Conservation (phyloP, 228 moss, liverwort and hornwort genomes). For the Sphagnum fallax region DNA sequence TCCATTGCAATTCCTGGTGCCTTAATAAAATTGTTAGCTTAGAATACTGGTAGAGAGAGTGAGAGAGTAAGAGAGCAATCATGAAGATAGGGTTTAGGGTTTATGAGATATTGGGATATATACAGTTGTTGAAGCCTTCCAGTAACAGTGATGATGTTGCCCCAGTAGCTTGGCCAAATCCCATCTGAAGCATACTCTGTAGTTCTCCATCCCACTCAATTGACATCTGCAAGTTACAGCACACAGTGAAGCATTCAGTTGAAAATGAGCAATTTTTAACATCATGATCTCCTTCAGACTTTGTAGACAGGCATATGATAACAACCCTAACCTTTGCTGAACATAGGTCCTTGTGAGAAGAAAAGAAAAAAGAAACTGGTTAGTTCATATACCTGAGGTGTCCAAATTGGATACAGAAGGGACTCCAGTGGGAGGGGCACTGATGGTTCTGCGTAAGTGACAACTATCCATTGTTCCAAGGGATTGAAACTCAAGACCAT, state of each 20-base stretch:
- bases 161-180: constrained; percentile 36
- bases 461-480: constrained; percentile 29
- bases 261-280: no score
- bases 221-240: constrained; percentile 21
- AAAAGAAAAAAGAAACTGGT: no score
- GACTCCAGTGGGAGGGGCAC: constrained; percentile 25
- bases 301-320: no score
- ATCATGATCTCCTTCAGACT: no score
- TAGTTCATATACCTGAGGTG: constrained; percentile 26
- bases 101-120: constrained; percentile 24
- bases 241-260: background rate
- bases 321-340: no score
- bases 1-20: no score
- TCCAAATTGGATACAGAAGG: constrained; percentile 28
- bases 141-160: constrained; percentile 27
- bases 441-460: constrained; percentile 29
- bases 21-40: no score
- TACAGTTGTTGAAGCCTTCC: constrained; percentile 15
- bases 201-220: constrained; percentile 85
- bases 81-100: background rate
- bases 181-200: constrained; percentile 93
- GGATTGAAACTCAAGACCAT: constrained; percentile 6
- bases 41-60: no score
- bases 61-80: no score
- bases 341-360: no score